Base-by-base conservation (phyloP, 129 eudicot genomes). In the Arctium minus region DNA sequence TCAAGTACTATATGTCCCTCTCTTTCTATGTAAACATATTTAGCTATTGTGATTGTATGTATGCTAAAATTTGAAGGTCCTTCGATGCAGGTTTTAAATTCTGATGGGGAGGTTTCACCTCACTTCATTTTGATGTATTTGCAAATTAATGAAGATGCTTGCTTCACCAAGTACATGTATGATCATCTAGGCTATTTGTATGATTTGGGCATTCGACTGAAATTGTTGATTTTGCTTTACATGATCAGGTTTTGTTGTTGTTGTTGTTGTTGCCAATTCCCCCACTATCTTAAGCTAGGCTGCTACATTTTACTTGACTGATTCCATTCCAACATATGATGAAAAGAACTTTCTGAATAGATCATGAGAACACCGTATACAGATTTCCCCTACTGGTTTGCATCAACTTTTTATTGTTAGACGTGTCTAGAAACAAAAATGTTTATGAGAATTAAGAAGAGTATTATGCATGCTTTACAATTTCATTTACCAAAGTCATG, bases 151-250 rank as follows among this genome's bases (percentile, higher is more conserved):
- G 70, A 81, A 79, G 87, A 73, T 85, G 68, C 74, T 73, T 92
- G 97, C 89, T 68, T 90, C 70, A 83, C 91, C 77, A 88, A 88
- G 8, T 90, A 89, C 88, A 89, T 92, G 95, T 90, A 88, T 60
- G 87, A 75, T 76, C 50, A 36, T 83, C 60, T 60, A 29, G 0
- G 13, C 36, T 60, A 70, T 68, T 74, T 81, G 33, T 37, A 18
- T 74, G 44, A 60, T 38, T 62, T 72, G 12, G 13, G 62, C 1
- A 65, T 65, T 67, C 64, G 75, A 72, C 36, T 62, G 4, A 31
- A 18, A 3, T 68, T 32, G 69, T 81, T 36, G 68, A 81, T 72
- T 78, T 78, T 70, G 33, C 70, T 76, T 44, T 75, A 35, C 6
- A 31, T 80, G 69, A 60, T 60, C 8, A 60, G 29, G 6, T 60